Evolutionary conservation across 2,329 filamentous ascomycete species (phyloP), one percentile per base, ranked within the genome.

Genomic region (Dactylella cylindrospora): DNA sequence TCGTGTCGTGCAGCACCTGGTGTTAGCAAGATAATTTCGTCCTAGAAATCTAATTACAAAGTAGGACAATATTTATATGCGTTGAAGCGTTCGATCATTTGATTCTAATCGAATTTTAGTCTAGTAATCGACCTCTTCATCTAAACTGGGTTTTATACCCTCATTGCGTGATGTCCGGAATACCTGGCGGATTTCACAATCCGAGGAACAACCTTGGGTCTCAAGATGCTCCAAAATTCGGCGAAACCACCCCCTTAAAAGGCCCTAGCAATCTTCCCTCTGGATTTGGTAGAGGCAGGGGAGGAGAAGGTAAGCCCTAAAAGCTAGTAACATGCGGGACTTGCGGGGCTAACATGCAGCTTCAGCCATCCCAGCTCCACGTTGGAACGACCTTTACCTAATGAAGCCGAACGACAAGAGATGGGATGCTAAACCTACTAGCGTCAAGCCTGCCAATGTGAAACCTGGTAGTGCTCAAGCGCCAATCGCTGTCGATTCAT

Each of bases 241-340:
- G 59, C 13, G 44, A 64, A n/a, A 64, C 59, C 7, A 64, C 51
- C 2, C 59, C 59, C n/a, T 35, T 64, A 1, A 64, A 64, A 28
- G 57, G 57, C n/a, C 55, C 47, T 7, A 31, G 33, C 2, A 46
- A 44, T 13, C 28, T 64, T 32, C 40, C 57, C n/a, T 10, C 45
- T 45, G 57, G 49, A 22, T 10, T 49, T 17, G 51, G 51, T 38
- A 51, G 45, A 25, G 59, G 57, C 7, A 44, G 43, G n/a, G 57
- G 57, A 43, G 57, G 57, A 17, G 50, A 35, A 22, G 10, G 57
- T 62, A 12, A 39, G 49, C 36, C 33, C 23, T 15, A 19, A 29
- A 17, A 20, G 4, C 15, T 9, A 20, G 26, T 7, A 5, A n/a
- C 5, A 6, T 6, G 8, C 12, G n/a, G 6, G 10, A 17, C 22